phyloP scores from a whole-genome alignment of 306 rosid species.

The Cucurbita maxima region DNA sequence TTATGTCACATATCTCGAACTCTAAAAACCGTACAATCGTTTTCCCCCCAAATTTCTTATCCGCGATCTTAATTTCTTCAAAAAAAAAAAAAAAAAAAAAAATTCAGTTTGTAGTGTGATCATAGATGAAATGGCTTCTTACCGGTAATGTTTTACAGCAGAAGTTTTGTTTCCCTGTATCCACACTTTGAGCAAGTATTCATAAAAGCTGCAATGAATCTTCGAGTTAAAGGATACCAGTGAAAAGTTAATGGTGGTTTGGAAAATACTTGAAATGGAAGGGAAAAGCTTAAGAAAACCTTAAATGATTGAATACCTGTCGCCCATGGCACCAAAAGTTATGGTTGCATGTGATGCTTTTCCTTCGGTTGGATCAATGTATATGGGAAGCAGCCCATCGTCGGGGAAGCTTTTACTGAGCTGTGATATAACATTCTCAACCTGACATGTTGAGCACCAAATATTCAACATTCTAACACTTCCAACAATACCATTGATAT shows the following conservation, averaged over 20 bases:
- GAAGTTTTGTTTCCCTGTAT: constrained; percentile 80
- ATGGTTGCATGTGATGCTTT: constrained; percentile 40
- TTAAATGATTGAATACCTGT: constrained; percentile 42
- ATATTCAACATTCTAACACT: constrained; percentile 14
- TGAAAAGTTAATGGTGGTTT: background rate
- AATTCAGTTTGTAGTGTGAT: background rate
- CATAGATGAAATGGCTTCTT: constrained; percentile 14
- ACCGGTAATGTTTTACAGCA: constrained; percentile 74
- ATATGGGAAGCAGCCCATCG: constrained; percentile 92
- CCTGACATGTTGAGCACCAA: constrained; percentile 41
- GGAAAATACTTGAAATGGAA: background rate
- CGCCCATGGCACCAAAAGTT: constrained; percentile 99
- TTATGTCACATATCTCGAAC: background rate
- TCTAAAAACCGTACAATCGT: background rate
- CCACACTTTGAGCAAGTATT: constrained; percentile 97
- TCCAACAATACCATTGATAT: background rate
- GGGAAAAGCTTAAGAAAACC: background rate
- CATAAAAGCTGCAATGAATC: constrained; percentile 74
- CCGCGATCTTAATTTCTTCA: background rate
- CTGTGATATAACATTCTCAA: constrained; percentile 56
- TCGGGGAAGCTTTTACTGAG: constrained; percentile 72
- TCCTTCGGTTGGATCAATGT: constrained; percentile 63
- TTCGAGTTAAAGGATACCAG: constrained; percentile 15
- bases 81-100: background rate
- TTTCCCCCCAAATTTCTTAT: background rate